These are phyloP conservation scores for Kazachstania sp. DNA, from an alignment of 1,139 yeast species.

Conservation along the genomic window DNA sequence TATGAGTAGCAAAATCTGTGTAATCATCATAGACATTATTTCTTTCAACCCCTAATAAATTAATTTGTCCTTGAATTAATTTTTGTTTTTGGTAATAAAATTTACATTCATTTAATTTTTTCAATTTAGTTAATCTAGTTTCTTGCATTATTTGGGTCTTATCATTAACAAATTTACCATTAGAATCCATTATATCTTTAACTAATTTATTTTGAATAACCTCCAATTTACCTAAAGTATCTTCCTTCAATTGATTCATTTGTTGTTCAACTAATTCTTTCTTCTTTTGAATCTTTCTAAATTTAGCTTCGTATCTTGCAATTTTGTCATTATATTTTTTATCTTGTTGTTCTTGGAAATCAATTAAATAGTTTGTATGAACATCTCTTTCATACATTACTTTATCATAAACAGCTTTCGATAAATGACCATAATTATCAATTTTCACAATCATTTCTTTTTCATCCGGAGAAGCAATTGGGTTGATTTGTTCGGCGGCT, in stretches of 20 bases:
- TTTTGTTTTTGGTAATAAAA: conserved; percentile 17
- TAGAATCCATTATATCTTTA: conserved; percentile 19
- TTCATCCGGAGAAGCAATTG: conserved; percentile 27
- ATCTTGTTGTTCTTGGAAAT: conserved; percentile 11
- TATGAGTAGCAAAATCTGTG: conserved; percentile 16
- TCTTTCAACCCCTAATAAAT: conserved; percentile 17
- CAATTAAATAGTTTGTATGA: conserved; percentile 18
- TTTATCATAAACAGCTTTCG: conserved; percentile 27
- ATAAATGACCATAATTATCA: conserved; percentile 21
- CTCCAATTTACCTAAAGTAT: conserved; percentile 22
- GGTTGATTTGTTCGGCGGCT: conserved; percentile 9
- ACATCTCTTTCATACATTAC: conserved; percentile 18
- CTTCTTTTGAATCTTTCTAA: conserved; percentile 17
- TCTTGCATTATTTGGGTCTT: conserved; percentile 23
- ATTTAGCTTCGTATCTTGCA: conserved; percentile 16
- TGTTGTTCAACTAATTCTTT: conserved; percentile 10
- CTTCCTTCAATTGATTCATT: conserved; percentile 21
- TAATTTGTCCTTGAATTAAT: conserved; percentile 16
- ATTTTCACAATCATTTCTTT: conserved; percentile 26
- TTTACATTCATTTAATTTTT: conserved; percentile 14
- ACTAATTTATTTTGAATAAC: conserved; percentile 20
- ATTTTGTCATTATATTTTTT: conserved; percentile 16
- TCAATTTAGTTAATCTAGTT: conserved; percentile 21
- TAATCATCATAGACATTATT: conserved; percentile 16
- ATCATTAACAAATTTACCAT: conserved; percentile 15